Base-by-base conservation (phyloP, 2,329 filamentous ascomycete genomes). In the Bipolaris oryzae region DNA sequence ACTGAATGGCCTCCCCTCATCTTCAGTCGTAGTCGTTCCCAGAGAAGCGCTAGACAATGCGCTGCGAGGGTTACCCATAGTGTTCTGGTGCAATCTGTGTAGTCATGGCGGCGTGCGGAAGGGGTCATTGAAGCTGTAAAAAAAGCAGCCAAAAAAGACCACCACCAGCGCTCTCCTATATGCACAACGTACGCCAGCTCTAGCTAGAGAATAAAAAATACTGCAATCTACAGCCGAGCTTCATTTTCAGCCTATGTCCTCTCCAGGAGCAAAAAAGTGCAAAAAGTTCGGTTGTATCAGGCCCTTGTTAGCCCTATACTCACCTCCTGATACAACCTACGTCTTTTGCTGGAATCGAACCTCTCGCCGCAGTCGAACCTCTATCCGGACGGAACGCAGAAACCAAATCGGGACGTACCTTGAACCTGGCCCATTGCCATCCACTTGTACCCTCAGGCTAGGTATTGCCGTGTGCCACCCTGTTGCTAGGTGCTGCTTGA, bases 281-380 rank as follows among this genome's bases (percentile, higher is more conserved):
- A 39, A 21, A 49, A 49, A 31, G 47, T 50, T 50, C 47, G 21
- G 20, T 20, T 33, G 37, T 37, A 47, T 28, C 44, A 37, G 33
- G 44, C 5, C 38, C 38, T 16, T 21, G 34, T 49, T 31, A 31
- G 34, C 28, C 35, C 20, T 7, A 49, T 49, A 49, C 46, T 20
- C 15, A 49, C 46, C 46, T 38, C 21, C 23, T 28, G 34, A 13
- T 39, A 37, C 43, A 46, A 18, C 20, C 20, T 39, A 49, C 46
- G 7, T 31, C 45, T 38, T 38, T 34, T 13, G 28, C 28, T 28
- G 43, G 34, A 48, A 48, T 48, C 34, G 45, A 48, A 48, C 45
- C 45, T 48, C 45, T 48, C 34, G 45, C 45, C 45, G 45, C 33
- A 48, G 45, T 21, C 45, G 45, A 47, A 47, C 31, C 44, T 35